Percentiles rank a stretch among this genome's conserved stretches.
Evolutionary conservation across 176 grass and related monocot genomes (phyloP).

Genomic region (Zizania latifolia): DNA sequence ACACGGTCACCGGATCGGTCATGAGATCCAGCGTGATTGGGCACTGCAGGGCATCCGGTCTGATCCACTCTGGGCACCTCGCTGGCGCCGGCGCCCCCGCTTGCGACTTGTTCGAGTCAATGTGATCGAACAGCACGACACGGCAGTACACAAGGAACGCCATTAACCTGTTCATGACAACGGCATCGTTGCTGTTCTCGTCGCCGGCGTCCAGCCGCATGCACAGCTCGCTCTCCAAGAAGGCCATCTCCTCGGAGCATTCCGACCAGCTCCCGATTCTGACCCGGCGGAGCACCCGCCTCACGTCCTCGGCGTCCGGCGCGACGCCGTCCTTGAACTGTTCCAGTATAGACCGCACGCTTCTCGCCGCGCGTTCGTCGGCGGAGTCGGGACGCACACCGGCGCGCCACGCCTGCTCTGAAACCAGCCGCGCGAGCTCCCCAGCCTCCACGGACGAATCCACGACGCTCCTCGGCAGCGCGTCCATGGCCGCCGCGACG

Average conservation of each 20-base stretch:
- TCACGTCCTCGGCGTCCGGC: slow-evolving; percentile 37
- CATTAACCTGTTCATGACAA: slow-evolving; percentile 38
- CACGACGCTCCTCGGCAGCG: slow-evolving; percentile 23
- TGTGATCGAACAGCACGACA: slow-evolving; percentile 54
- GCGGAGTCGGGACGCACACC: slow-evolving; percentile 27
- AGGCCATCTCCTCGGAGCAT: slow-evolving; percentile 62
- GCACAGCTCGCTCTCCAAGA: slow-evolving; percentile 46
- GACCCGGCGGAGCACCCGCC: slow-evolving; percentile 53
- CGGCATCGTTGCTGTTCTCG: slow-evolving; percentile 6
- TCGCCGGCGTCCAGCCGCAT: slow-evolving; percentile 11
- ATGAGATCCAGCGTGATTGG: slow-evolving; percentile 88
- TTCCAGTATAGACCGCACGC: slow-evolving; percentile 50
- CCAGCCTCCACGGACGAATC: slow-evolving; percentile 35
- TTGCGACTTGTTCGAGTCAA: slow-evolving; percentile 22
- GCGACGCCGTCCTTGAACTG: slow-evolving; percentile 57
- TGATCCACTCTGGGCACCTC: slow-evolving; percentile 49
- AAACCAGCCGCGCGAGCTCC: slow-evolving; percentile 53
- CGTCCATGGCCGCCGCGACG: slow-evolving; percentile 62
- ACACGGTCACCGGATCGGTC: slow-evolving; percentile 73
- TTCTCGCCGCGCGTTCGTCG: slow-evolving; percentile 36
- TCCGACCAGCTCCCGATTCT: slow-evolving; percentile 57
- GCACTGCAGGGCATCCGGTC: slow-evolving; percentile 57
- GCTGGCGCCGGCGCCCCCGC: neutral
- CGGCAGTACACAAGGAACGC: slow-evolving; percentile 79
- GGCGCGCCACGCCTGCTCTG: slow-evolving; percentile 49